phyloP scores from a whole-genome alignment of 768 basidiomycete species.

The Xerocomellus chrysenteron region DNA sequence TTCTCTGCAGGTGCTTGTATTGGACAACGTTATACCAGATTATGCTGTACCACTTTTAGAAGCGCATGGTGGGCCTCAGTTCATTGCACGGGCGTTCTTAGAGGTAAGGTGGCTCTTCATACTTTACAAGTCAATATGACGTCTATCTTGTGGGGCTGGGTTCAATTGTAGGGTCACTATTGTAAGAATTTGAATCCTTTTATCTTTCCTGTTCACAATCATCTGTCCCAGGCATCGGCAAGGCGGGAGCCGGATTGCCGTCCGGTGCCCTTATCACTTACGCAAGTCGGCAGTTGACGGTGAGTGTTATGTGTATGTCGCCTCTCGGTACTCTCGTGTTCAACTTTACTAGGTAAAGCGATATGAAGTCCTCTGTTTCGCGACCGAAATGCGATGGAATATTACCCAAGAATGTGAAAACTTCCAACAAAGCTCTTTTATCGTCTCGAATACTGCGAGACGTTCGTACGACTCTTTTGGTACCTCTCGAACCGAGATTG shows the following conservation, averaged over 20 bases:
- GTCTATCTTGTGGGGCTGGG: neutral
- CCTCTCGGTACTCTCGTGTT: neutral
- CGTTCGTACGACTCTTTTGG: neutral
- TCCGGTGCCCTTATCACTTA: slow-evolving; percentile 25
- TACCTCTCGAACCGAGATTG: neutral
- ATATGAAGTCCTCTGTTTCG: slow-evolving; percentile 33
- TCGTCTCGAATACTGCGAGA: slow-evolving; percentile 11
- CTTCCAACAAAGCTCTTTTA: slow-evolving; percentile 19
- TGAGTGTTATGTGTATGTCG: neutral
- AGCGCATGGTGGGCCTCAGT: slow-evolving; percentile 26
- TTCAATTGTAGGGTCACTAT: slow-evolving; percentile 22
- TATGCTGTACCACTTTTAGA: slow-evolving; percentile 30
- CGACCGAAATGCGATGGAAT: slow-evolving; percentile 25
- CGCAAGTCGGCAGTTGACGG: slow-evolving; percentile 23
- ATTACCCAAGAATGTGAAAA: slow-evolving; percentile 1
- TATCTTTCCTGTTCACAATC: neutral
- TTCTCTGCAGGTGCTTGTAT: slow-evolving; percentile 21
- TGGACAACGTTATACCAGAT: slow-evolving; percentile 29
- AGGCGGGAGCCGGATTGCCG: slow-evolving; percentile 27
- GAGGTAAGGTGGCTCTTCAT: slow-evolving; percentile 13
- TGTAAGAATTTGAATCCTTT: slow-evolving; percentile 15
- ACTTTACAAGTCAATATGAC: neutral
- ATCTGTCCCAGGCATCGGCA: slow-evolving; percentile 22
- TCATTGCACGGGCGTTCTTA: slow-evolving; percentile 26
- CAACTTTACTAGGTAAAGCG: slow-evolving; percentile 17